A percentile compares a stretch with the other conserved stretches of the same genome.
Evolutionary conservation across 768 basidiomycete genomes (phyloP).

Genomic region (Gyrodon lividus): DNA sequence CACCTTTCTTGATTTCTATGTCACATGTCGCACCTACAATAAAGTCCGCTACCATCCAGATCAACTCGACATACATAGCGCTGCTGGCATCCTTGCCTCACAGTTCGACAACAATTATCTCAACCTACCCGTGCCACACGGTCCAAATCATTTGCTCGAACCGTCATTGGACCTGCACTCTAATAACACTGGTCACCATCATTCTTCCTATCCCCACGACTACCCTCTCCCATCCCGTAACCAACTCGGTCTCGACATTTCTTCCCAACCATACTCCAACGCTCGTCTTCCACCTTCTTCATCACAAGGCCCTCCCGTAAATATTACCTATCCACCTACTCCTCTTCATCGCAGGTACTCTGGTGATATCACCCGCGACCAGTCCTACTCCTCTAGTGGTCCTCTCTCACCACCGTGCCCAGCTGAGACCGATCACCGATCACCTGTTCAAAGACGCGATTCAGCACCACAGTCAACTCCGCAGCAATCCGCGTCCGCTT

Average conservation of each 20-base stretch:
- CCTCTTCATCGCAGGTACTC: slow-evolving; percentile 31
- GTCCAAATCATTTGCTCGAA: slow-evolving; percentile 44
- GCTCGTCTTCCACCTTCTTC: slow-evolving; percentile 42
- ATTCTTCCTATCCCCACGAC: slow-evolving; percentile 42
- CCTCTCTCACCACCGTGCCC: slow-evolving; percentile 19
- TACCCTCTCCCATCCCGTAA: slow-evolving; percentile 44
- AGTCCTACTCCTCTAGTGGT: slow-evolving; percentile 35
- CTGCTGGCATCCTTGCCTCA: slow-evolving; percentile 47
- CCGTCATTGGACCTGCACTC: slow-evolving; percentile 43
- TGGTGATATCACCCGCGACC: slow-evolving; percentile 41
- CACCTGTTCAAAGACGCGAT: slow-evolving; percentile 45
- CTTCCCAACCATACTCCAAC: slow-evolving; percentile 39
- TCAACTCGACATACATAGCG: slow-evolving; percentile 45
- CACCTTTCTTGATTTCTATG: slow-evolving; percentile 33
- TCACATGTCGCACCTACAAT: slow-evolving; percentile 44
- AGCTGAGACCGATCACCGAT: slow-evolving; percentile 26
- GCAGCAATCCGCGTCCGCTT: slow-evolving; percentile 28
- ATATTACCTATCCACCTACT: slow-evolving; percentile 20
- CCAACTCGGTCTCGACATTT: slow-evolving; percentile 45
- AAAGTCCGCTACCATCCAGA: slow-evolving; percentile 68
- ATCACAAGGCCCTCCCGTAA: slow-evolving; percentile 13
- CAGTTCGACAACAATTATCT: slow-evolving; percentile 50
- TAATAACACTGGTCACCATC: slow-evolving; percentile 31
- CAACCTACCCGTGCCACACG: slow-evolving; percentile 42
- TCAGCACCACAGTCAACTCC: slow-evolving; percentile 37